Evolutionary conservation across 2,329 filamentous ascomycete species (phyloP).

Genomic region (Podosphaera xanthii): DNA sequence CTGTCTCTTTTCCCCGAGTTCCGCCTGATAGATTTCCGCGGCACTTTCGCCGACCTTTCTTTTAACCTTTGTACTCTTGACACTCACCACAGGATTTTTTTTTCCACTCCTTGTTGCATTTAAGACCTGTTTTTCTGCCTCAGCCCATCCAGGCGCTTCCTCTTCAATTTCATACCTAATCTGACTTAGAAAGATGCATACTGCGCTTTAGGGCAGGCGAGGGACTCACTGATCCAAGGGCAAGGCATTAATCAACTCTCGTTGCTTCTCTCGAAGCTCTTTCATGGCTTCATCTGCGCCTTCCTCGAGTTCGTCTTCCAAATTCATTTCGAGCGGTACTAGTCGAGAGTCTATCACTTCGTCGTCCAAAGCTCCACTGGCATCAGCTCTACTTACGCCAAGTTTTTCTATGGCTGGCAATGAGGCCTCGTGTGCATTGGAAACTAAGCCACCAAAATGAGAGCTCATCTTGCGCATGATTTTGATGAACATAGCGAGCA

Average conservation of each 20-base stretch:
- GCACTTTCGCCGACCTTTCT: conserved; percentile 42
- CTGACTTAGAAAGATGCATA: too few species aligned
- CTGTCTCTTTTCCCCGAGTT: conserved; percentile 27
- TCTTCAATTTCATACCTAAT: conserved; percentile 41
- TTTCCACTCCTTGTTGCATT: conserved; percentile 30
- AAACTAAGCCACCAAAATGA: conserved; percentile 53
- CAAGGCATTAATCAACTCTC: conserved; percentile 71
- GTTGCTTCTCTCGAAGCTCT: conserved; percentile 55
- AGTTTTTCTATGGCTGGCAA: conserved; percentile 34
- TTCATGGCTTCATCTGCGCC: conserved; percentile 55
- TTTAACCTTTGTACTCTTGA: conserved; percentile 58
- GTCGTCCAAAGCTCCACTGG: conserved; percentile 43
- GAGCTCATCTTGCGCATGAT: conserved; percentile 68
- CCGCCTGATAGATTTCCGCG: conserved; percentile 38
- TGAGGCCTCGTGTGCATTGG: conserved; percentile 46
- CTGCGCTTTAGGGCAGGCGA: not conserved
- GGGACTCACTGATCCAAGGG: conserved; percentile 59
- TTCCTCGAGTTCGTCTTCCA: conserved; percentile 69
- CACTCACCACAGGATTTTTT: conserved; percentile 45
- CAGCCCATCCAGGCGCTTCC: conserved; percentile 37
- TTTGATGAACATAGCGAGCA: conserved; percentile 95
- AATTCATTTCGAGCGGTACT: conserved; percentile 42
- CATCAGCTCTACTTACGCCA: conserved; percentile 34
- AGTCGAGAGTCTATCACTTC: conserved; percentile 43
- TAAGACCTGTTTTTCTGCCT: conserved; percentile 54